Evolutionary conservation across 2,329 filamentous ascomycete species (phyloP), one percentile per base, ranked within the genome.

Genomic region (Acrocalymma vagum): DNA sequence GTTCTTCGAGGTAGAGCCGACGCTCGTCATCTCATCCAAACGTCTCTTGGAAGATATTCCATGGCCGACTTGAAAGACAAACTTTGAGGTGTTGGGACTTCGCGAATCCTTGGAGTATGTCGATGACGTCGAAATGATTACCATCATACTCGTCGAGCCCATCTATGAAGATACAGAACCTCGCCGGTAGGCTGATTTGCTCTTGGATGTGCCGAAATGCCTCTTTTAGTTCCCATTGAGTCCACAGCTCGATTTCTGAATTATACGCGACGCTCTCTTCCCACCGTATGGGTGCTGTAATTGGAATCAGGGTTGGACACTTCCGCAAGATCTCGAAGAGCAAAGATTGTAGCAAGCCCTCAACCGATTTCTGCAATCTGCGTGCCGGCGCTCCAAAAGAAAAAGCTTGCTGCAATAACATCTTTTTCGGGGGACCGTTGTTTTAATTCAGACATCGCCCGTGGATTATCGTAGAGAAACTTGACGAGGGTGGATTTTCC

Each of bases 401-500:
- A 69, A 25, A 62, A 62, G 1, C 49, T 54, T 2, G 57, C 31
- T 0, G 54, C 36, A 1, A 46, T 4, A 1, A 58, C n/a, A n/a
- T n/a, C n/a, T n/a, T n/a, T n/a, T n/a, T n/a, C n/a, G n/a, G n/a
- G n/a, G n/a, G n/a, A n/a, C n/a, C n/a, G n/a, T n/a, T n/a, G n/a
- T n/a, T n/a, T n/a, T n/a, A n/a, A n/a, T n/a, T n/a, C n/a, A n/a
- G n/a, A n/a, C n/a, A n/a, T n/a, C n/a, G n/a, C n/a, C n/a, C n/a
- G n/a, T n/a, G n/a, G n/a, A n/a, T 57, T 26, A 1, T 31, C n/a
- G 4, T 51, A 21, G 6, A 70, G 29, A 28, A 56, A 69, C 28
- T 65, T 69, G 35, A 67, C 53, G 13, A 71, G 26, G 0, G 60
- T 69, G 4, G 51, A 59, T 24, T 71, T 70, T 1, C 67, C 67